These are phyloP conservation scores for Epichloe brachyelytri DNA, from an alignment of 2,329 filamentous ascomycete species.

Conservation along the genomic window DNA sequence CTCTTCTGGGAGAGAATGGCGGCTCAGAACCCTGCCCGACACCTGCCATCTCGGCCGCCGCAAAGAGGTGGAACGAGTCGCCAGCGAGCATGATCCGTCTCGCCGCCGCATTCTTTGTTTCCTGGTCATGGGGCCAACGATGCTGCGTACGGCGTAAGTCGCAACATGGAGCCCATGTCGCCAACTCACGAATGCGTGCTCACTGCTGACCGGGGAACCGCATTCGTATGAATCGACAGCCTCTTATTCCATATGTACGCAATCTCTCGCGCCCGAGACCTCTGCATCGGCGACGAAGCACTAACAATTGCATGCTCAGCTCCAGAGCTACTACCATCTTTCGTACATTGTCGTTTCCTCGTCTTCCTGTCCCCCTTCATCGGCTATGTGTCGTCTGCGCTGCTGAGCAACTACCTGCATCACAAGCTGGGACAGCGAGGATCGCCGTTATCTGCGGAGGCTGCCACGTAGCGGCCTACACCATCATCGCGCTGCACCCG, in stretches of 20 bases:
- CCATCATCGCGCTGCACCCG: slow-evolving; percentile 46
- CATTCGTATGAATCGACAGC: slow-evolving; percentile 16
- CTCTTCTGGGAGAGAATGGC: neutral
- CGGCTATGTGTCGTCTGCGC: slow-evolving; percentile 48
- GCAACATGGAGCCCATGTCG: neutral
- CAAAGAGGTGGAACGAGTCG: slow-evolving; percentile 36
- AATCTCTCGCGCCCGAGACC: too few relatives aligned
- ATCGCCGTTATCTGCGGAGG: slow-evolving; percentile 49
- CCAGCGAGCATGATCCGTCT: slow-evolving; percentile 34
- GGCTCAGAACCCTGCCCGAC: neutral
- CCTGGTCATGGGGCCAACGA: slow-evolving; percentile 44
- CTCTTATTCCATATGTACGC: slow-evolving; percentile 38
- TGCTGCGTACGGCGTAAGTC: slow-evolving; percentile 41
- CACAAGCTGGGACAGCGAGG: slow-evolving; percentile 48
- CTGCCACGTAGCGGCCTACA: slow-evolving; percentile 49
- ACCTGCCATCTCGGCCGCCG: neutral
- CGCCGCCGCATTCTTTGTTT: slow-evolving; percentile 43
- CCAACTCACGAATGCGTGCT: neutral
- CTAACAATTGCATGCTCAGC: slow-evolving; percentile 19
- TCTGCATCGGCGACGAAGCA: too few relatives aligned
- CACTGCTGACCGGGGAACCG: slow-evolving; percentile 5
- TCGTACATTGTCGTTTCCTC: slow-evolving; percentile 48
- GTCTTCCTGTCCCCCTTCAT: slow-evolving; percentile 51
- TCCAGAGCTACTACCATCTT: slow-evolving; percentile 48
- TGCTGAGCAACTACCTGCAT: slow-evolving; percentile 49